A percentile compares a stretch with the other conserved stretches of the same genome.
These are phyloP conservation scores for Strobilomyces echinocephalus DNA, from an alignment of 768 basidiomycete species.

Conservation along the genomic window DNA sequence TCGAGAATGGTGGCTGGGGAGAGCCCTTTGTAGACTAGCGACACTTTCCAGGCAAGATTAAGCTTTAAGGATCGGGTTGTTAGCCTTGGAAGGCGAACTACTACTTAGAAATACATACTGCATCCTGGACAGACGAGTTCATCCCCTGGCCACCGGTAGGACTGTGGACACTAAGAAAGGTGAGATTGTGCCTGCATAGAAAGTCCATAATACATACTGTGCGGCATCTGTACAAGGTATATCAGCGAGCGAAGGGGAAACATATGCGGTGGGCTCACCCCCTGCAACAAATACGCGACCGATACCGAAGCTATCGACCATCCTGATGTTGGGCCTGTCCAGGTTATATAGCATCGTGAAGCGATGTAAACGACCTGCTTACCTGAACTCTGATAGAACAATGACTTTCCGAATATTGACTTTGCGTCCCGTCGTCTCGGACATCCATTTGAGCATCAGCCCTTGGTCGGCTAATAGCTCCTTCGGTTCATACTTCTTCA, in stretches of 20 bases:
- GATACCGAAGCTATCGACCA: constrained; percentile 38
- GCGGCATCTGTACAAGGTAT: constrained; percentile 39
- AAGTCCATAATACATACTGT: constrained; percentile 24
- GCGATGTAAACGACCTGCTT: constrained; percentile 5
- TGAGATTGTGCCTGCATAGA: neutral
- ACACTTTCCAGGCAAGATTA: constrained; percentile 45
- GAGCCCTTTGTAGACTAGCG: constrained; percentile 36
- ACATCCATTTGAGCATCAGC: constrained; percentile 28
- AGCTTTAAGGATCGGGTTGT: constrained; percentile 19
- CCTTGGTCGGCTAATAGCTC: constrained; percentile 19
- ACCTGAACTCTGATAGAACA: constrained; percentile 28
- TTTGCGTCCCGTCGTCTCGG: constrained; percentile 24
- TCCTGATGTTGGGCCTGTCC: constrained; percentile 43
- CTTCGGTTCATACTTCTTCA: constrained; percentile 7
- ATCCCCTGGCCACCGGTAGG: constrained; percentile 31
- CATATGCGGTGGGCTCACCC: constrained; percentile 23
- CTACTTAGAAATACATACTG: constrained; percentile 25
- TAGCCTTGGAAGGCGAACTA: neutral
- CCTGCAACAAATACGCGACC: constrained; percentile 46
- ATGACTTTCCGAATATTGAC: constrained; percentile 29
- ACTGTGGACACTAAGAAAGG: constrained; percentile 17
- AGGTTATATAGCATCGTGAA: neutral
- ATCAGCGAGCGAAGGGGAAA: neutral
- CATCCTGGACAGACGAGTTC: constrained; percentile 37
- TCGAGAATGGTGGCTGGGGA: constrained; percentile 35